Base-by-base conservation (phyloP, 2,329 filamentous ascomycete genomes). In the Sclerotinia nivalis region DNA sequence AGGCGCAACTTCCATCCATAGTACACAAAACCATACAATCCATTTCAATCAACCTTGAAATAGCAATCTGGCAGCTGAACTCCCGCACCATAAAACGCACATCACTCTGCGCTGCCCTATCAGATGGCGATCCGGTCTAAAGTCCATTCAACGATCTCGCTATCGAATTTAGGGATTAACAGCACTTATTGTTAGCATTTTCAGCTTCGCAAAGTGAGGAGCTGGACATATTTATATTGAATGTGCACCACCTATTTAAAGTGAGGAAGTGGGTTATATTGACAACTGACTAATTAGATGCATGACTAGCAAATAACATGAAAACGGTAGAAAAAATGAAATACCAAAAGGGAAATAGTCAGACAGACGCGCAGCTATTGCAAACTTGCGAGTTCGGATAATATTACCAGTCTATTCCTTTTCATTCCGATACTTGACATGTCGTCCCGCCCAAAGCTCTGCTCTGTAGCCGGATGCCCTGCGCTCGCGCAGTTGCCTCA, bases 141-240 rank as follows among this genome's bases (percentile, higher is more conserved):
- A 12, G 52, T 49, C 69, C 68, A 71, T 20, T 54, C 52, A 20
- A 71, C 28, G 15, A 69, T 47, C 37, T 72, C 52, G 34, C 74
- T 67, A 31, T 74, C 67, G 40, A 72, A 74, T 43, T 74, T 74
- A 22, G 70, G 40, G 15, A 74, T 45, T 0, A 74, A 55, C 28
- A 13, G 70, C 69, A 40, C 67, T 64, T 18, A 69, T 66, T 4
- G 60, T 64, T 37, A 73, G 45, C 28, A 73, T 72, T 34, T 74
- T 70, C 55, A 71, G 72, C 28, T 75, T 75, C 9, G 73, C 71
- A 56, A 73, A 75, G 66, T 73, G 70, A 13, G 71, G 66, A 25
- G 70, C 71, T 40, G 71, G 69, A 60, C 72, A 74, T 25, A 74
- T 34, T 34, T 34, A 34, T 34, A 34, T 73, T 45, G 70, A 69